Percentiles rank a stretch among this genome's conserved stretches.
These are phyloP conservation scores for Fragilariopsis cylindrus DNA, from an alignment of 108 stramenopile species.

Conservation along the genomic window DNA sequence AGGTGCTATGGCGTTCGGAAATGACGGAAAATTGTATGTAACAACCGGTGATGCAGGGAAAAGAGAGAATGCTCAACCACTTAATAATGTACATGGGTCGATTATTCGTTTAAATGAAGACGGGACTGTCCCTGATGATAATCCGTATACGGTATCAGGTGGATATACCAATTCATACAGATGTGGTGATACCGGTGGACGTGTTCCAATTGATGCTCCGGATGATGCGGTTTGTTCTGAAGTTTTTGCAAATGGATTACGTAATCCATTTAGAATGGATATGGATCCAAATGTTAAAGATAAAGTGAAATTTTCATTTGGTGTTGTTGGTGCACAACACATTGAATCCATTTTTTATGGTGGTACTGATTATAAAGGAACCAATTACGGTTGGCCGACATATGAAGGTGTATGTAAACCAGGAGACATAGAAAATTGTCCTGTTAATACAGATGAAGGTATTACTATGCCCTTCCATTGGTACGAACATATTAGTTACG, in stretches of 20 bases:
- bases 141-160: constrained; percentile 27
- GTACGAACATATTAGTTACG: constrained; percentile 25
- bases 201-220: background rate
- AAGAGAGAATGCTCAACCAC: background rate
- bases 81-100: constrained; percentile 17
- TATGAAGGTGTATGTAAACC: constrained; percentile 35
- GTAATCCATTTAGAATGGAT: constrained; percentile 39
- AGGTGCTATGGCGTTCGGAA: constrained; percentile 37
- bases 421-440: constrained; percentile 10
- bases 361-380: constrained; percentile 28
- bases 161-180: constrained; percentile 9
- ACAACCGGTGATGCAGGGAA: constrained; percentile 28
- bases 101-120: constrained; percentile 38
- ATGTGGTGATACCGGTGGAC: constrained; percentile 10
- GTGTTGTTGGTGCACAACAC: constrained; percentile 33
- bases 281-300: constrained; percentile 37
- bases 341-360: constrained; percentile 28
- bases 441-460: background rate
- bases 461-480: constrained; percentile 30
- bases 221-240: constrained; percentile 14
- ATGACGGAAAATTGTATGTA: constrained; percentile 47
- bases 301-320: constrained; percentile 25
- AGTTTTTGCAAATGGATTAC: constrained; percentile 34
- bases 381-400: constrained; percentile 37
- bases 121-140: constrained; percentile 34